A percentile compares a stretch with the other conserved stretches of the same genome.
Conservation (phyloP, 2,329 filamentous ascomycete genomes). For the Penicillium crustosum region DNA sequence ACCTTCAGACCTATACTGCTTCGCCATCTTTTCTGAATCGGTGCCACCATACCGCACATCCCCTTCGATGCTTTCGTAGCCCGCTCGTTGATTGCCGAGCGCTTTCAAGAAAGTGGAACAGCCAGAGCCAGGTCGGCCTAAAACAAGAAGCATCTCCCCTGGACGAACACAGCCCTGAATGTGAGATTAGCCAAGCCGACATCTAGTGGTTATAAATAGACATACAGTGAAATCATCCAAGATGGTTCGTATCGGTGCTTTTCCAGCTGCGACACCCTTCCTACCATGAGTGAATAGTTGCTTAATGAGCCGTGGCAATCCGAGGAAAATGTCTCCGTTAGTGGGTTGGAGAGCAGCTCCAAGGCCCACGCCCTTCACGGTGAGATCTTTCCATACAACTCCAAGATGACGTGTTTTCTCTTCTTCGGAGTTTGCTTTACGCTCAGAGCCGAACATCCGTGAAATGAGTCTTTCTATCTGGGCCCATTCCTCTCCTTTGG, state of each 20-base stretch:
- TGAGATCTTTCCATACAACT: slow-evolving; percentile 68
- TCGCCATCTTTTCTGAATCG: slow-evolving; percentile 51
- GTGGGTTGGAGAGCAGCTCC: slow-evolving; percentile 62
- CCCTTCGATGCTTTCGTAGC: slow-evolving; percentile 61
- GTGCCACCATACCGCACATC: slow-evolving; percentile 58
- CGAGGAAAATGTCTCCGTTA: slow-evolving; percentile 56
- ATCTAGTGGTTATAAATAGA: neutral
- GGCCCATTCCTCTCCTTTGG: slow-evolving; percentile 30
- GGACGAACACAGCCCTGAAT: slow-evolving; percentile 41
- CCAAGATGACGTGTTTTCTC: slow-evolving; percentile 69
- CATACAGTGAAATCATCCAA: slow-evolving; percentile 59
- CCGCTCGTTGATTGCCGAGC: slow-evolving; percentile 65
- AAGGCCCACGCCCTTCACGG: slow-evolving; percentile 67
- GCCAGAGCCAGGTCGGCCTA: slow-evolving; percentile 44
- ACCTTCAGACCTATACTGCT: slow-evolving; percentile 50
- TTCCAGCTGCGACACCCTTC: slow-evolving; percentile 29
- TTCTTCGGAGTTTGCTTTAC: slow-evolving; percentile 66
- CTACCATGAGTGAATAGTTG: slow-evolving; percentile 41
- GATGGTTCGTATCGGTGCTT: slow-evolving; percentile 62
- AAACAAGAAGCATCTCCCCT: slow-evolving; percentile 42
- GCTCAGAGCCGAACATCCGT: slow-evolving; percentile 66
- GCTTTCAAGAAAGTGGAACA: slow-evolving; percentile 87
- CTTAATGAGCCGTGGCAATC: slow-evolving; percentile 49
- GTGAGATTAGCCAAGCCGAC: neutral
- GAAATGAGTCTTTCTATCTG: slow-evolving; percentile 57